Evolutionary conservation across 2,329 filamentous ascomycete species (phyloP).

Genomic region (Stemphylium beticola): DNA sequence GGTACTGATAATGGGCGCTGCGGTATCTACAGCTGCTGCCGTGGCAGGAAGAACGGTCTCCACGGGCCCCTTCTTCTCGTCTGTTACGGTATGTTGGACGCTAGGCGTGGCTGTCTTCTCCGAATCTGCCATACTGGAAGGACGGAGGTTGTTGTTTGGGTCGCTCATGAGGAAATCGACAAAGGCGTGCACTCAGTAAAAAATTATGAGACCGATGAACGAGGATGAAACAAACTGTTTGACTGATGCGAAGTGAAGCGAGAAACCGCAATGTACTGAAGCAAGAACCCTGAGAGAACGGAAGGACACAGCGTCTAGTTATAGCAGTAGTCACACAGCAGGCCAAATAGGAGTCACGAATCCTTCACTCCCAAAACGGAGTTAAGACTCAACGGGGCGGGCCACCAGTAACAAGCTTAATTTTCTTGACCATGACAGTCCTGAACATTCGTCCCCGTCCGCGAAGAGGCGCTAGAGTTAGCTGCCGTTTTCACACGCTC

Average conservation of each 20-base stretch:
- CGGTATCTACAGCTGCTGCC: constrained; percentile 24
- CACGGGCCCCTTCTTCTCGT: constrained; percentile 36
- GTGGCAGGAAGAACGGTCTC: constrained; percentile 33
- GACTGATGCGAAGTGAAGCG: neutral
- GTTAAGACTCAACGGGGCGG: constrained; percentile 2
- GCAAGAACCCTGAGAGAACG: neutral
- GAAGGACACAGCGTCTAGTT: constrained; percentile 1
- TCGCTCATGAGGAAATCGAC: constrained; percentile 26
- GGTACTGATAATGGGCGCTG: constrained; percentile 13
- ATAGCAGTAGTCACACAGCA: neutral
- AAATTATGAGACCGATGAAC: neutral
- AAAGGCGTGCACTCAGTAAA: neutral
- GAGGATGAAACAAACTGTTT: neutral
- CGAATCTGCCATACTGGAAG: constrained; percentile 41
- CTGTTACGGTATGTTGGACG: constrained; percentile 23
- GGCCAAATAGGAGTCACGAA: neutral
- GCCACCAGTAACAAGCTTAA: neutral
- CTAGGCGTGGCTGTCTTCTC: constrained; percentile 41
- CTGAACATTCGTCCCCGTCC: constrained; percentile 1
- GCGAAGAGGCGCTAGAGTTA: constrained; percentile 3
- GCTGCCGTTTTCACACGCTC: constrained; percentile 1
- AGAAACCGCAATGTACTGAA: neutral
- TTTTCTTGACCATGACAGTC: constrained; percentile 2
- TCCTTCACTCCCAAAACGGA: neutral
- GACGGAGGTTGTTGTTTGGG: constrained; percentile 32